Percentiles rank a stretch among this genome's conserved stretches.
phyloP scores from a whole-genome alignment of 2,329 filamentous ascomycete genomes.

The Aspergillus intermedius region DNA sequence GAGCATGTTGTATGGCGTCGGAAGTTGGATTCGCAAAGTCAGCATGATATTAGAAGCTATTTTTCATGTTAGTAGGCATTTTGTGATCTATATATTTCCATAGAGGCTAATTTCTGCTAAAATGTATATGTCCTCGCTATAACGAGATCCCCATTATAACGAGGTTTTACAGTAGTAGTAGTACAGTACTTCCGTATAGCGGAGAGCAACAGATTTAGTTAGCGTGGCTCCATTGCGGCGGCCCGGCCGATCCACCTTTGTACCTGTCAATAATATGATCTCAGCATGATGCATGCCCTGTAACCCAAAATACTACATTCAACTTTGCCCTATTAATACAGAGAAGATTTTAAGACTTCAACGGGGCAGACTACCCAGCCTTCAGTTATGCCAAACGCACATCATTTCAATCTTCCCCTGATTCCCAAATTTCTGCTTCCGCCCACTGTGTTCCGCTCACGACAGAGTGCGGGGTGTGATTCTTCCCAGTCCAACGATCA shows the following conservation, averaged over 20 bases:
- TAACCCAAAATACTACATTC: neutral
- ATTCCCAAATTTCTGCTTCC: slow-evolving; percentile 50
- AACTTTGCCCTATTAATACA: neutral
- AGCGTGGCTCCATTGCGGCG: too few relatives aligned
- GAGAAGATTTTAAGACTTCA: neutral
- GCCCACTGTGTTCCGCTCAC: slow-evolving; percentile 42
- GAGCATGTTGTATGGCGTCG: neutral
- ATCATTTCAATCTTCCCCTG: slow-evolving; percentile 20
- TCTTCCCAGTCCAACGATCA: slow-evolving; percentile 3
- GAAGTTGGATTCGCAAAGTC: neutral
- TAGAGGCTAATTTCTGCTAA: neutral
- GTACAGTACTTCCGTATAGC: too few relatives aligned
- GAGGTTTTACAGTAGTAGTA: too few relatives aligned
- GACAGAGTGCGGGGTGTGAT: slow-evolving; percentile 7
- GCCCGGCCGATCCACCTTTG: too few relatives aligned
- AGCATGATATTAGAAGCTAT: neutral
- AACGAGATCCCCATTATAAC: too few relatives aligned
- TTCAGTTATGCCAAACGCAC: slow-evolving; percentile 13
- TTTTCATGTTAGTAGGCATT: neutral
- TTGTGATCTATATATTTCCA: neutral
- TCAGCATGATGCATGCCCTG: neutral
- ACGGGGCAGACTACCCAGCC: neutral
- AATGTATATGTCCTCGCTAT: neutral
- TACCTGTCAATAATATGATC: neutral
- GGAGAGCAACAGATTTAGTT: too few relatives aligned